These are phyloP conservation scores for Xerocomus subilludens DNA, from an alignment of 1,284 basidiomycete species.

Conservation along the genomic window DNA sequence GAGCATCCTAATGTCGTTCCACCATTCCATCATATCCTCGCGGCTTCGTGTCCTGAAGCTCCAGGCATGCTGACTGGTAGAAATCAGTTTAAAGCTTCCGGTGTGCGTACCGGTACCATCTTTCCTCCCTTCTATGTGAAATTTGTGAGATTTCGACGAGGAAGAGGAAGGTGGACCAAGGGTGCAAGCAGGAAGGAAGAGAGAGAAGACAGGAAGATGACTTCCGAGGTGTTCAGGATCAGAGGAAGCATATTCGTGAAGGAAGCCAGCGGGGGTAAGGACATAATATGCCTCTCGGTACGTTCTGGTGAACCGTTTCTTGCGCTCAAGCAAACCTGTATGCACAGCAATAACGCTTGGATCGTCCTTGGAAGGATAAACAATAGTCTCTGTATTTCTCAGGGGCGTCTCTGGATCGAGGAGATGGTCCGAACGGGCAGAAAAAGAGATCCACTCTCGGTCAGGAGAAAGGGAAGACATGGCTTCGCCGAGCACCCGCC, in stretches of 20 bases:
- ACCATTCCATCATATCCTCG: slow-evolving; percentile 99
- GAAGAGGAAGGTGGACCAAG: slow-evolving; percentile 90
- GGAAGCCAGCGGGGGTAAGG: slow-evolving; percentile 94
- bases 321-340: slow-evolving; percentile 92
- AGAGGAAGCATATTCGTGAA: slow-evolving; percentile 89
- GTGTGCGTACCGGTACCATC: slow-evolving; percentile 78
- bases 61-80: slow-evolving; percentile 77
- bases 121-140: slow-evolving; percentile 95
- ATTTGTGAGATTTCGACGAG: slow-evolving; percentile 87
- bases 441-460: slow-evolving; percentile 97
- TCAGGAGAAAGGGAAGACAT: slow-evolving; percentile 92
- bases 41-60: slow-evolving; percentile 91
- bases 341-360: slow-evolving; percentile 90
- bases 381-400: slow-evolving; percentile 81
- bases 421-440: slow-evolving; percentile 93
- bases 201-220: slow-evolving; percentile 81
- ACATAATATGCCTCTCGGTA: slow-evolving; percentile 94
- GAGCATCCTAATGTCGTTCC: slow-evolving; percentile 98
- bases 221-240: slow-evolving; percentile 73
- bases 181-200: slow-evolving; percentile 96
- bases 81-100: slow-evolving; percentile 58
- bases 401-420: slow-evolving; percentile 97
- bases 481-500: slow-evolving; percentile 78
- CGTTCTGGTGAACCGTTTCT: slow-evolving; percentile 94
- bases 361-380: slow-evolving; percentile 95